Evolutionary conservation across 106 monocot species (phyloP).

Genomic region (Allium fistulosum): DNA sequence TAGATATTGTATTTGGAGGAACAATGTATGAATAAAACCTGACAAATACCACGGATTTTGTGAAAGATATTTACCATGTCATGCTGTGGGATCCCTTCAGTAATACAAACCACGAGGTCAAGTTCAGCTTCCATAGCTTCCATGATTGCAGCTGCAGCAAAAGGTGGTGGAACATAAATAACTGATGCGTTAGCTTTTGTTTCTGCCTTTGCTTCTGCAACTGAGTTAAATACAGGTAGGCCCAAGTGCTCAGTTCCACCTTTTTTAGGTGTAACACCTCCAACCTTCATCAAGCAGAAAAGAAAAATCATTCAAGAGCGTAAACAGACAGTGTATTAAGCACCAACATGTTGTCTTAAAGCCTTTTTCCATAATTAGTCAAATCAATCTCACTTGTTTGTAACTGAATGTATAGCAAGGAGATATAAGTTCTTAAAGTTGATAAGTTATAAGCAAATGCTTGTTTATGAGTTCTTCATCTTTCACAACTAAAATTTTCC

Average conservation of each 20-base stretch:
- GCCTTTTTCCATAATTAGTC: no score
- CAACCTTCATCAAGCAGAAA: not conserved
- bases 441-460: no score
- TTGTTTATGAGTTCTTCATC: no score
- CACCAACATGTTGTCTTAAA: no score
- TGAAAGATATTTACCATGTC: constrained; percentile 46
- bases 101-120: constrained; percentile 84
- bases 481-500: no score
- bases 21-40: no score
- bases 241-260: constrained; percentile 92
- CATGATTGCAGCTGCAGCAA: constrained; percentile 92
- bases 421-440: no score
- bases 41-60: no score
- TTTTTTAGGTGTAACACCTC: constrained; percentile 71
- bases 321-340: no score
- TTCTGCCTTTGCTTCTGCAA: constrained; percentile 92
- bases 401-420: no score
- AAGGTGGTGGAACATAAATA: constrained; percentile 87
- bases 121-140: constrained; percentile 89
- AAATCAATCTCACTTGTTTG: no score
- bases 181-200: constrained; percentile 95
- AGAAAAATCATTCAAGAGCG: not conserved
- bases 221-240: constrained; percentile 80
- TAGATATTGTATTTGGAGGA: no score
- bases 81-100: constrained; percentile 89